phyloP scores from a whole-genome alignment of 805 yeast genomes.

The Kuraishia hungarica region DNA sequence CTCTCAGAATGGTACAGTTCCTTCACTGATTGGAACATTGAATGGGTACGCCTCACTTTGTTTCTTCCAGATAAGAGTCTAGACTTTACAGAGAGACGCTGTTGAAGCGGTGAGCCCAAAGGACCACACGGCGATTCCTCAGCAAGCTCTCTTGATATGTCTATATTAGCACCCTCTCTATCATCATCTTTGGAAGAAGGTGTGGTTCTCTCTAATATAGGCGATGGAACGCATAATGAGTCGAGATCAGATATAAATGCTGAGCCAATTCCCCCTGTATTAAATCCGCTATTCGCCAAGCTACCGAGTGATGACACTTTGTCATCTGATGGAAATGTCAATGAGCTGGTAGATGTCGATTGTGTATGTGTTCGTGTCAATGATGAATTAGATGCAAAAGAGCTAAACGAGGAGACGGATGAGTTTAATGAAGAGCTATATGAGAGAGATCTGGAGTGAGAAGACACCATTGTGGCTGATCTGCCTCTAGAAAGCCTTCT shows the following conservation, averaged over 20 bases:
- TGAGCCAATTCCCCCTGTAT: too few species aligned
- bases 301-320: not conserved
- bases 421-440: not conserved
- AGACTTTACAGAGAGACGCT: not conserved
- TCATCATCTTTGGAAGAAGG: not conserved
- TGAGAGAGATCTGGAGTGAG: not conserved
- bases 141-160: not conserved
- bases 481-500: not conserved
- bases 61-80: not conserved
- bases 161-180: not conserved
- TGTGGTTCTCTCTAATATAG: not conserved
- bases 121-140: not conserved
- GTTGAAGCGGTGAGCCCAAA: conserved; percentile 3
- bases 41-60: conserved; percentile 2
- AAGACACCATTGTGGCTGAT: not conserved
- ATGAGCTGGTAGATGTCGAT: not conserved
- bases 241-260: not conserved
- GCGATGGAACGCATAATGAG: conserved; percentile 1
- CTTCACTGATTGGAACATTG: conserved; percentile 1
- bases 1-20: not conserved
- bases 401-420: not conserved
- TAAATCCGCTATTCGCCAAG: too few species aligned
- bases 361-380: not conserved
- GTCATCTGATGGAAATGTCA: not conserved
- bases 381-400: not conserved